phyloP scores from a whole-genome alignment of 2,329 filamentous ascomycete genomes.

The Fonsecaea nubica region DNA sequence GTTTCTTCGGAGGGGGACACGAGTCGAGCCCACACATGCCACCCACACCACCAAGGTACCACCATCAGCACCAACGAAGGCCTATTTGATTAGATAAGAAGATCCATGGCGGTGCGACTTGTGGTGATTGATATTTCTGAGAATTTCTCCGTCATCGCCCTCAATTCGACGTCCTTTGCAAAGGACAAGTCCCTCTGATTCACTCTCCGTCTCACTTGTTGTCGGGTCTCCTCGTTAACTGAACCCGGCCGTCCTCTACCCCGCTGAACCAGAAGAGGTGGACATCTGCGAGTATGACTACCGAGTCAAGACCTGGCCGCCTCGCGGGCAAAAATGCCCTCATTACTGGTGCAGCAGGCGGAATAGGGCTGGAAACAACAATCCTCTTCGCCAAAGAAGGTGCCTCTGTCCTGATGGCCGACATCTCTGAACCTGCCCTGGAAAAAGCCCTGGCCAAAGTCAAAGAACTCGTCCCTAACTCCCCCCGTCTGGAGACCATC shows the following conservation, averaged over 20 bases:
- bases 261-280: neutral
- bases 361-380: conserved; percentile 89
- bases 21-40: neutral
- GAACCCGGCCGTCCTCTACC: neutral
- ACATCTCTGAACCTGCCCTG: conserved; percentile 80
- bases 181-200: neutral
- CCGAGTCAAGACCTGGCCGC: conserved; percentile 48
- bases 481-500: conserved; percentile 49
- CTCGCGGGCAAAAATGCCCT: conserved; percentile 70
- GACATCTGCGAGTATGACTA: conserved; percentile 19
- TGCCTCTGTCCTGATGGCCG: conserved; percentile 81
- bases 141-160: neutral
- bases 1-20: conserved; percentile 17
- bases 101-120: neutral
- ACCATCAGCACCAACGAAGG: neutral
- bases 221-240: neutral
- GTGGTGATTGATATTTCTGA: neutral
- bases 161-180: neutral
- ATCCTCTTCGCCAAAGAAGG: conserved; percentile 91
- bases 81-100: conserved; percentile 7
- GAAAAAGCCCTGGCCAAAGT: conserved; percentile 78
- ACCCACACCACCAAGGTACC: neutral
- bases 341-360: conserved; percentile 59
- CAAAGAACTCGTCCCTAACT: conserved; percentile 71
- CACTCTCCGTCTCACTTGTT: neutral